phyloP scores from a whole-genome alignment of 345 rosid genomes.

The Eucalyptus sideroxylon region DNA sequence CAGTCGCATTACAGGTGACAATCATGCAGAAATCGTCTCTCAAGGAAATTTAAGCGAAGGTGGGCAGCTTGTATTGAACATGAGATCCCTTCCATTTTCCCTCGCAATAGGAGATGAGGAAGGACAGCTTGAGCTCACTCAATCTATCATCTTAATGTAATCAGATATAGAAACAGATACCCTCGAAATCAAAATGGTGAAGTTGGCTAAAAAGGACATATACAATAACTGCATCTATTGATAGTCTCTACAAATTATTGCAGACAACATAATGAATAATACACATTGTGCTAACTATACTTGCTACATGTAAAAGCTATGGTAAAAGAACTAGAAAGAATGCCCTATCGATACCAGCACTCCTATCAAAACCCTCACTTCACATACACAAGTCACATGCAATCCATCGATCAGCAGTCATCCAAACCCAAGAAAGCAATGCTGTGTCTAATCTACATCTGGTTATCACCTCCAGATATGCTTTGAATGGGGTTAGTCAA shows the following conservation, averaged over 20 bases:
- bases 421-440: neutral
- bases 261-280: neutral
- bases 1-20: neutral
- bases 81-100: neutral
- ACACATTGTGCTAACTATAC: neutral
- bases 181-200: neutral
- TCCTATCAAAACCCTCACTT: slow-evolving; percentile 10
- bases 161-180: neutral
- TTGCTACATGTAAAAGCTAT: neutral
- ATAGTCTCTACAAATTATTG: neutral
- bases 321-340: slow-evolving; percentile 20
- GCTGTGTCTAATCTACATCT: neutral
- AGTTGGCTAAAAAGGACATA: neutral
- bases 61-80: neutral
- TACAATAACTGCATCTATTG: neutral
- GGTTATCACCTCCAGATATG: neutral
- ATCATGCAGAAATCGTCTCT: neutral
- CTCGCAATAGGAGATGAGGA: neutral
- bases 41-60: neutral
- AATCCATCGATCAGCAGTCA: neutral
- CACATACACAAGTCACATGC: neutral
- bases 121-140: neutral
- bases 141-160: neutral
- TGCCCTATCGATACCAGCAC: slow-evolving; percentile 16
- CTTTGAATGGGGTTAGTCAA: neutral